These are phyloP conservation scores for Pyrenochaeta sp. DNA, from an alignment of 2,329 filamentous ascomycete species.

Conservation along the genomic window DNA sequence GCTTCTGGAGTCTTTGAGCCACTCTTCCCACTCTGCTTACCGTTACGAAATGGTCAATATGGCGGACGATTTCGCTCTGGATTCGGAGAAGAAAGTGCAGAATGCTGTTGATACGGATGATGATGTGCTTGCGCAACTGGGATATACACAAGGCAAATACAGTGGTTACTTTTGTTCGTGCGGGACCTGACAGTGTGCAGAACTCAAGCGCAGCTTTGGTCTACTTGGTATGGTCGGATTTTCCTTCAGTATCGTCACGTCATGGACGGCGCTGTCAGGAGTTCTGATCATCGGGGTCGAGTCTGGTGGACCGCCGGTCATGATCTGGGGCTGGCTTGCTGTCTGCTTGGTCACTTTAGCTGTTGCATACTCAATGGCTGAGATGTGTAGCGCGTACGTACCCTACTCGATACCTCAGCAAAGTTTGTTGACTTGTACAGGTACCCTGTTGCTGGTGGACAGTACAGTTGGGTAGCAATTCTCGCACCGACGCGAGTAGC, in stretches of 20 bases:
- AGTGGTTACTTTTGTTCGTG: neutral
- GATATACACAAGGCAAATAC: slow-evolving; percentile 50
- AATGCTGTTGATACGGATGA: slow-evolving; percentile 48
- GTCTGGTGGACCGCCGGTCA: slow-evolving; percentile 65
- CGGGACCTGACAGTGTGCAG: slow-evolving; percentile 38
- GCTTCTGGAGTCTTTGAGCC: neutral
- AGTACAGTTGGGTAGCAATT: slow-evolving; percentile 67
- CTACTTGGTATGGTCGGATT: slow-evolving; percentile 68
- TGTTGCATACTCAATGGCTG: slow-evolving; percentile 67
- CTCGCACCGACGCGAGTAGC: slow-evolving; percentile 57
- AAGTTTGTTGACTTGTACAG: slow-evolving; percentile 15
- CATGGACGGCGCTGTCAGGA: slow-evolving; percentile 65
- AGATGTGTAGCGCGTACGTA: slow-evolving; percentile 61
- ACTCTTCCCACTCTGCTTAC: slow-evolving; percentile 4
- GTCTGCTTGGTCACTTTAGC: slow-evolving; percentile 61
- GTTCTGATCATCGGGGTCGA: slow-evolving; percentile 65
- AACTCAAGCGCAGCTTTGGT: slow-evolving; percentile 65
- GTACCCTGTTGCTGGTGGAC: slow-evolving; percentile 65
- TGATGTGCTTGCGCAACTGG: slow-evolving; percentile 50
- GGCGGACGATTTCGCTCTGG: slow-evolving; percentile 8
- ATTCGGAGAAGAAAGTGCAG: slow-evolving; percentile 32
- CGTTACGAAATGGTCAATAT: slow-evolving; percentile 15
- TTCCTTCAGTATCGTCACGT: slow-evolving; percentile 66
- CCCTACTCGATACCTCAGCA: neutral
- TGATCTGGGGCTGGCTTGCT: slow-evolving; percentile 66